These are phyloP conservation scores for Prunus davidiana DNA, from an alignment of 306 rosid species.

Conservation along the genomic window DNA sequence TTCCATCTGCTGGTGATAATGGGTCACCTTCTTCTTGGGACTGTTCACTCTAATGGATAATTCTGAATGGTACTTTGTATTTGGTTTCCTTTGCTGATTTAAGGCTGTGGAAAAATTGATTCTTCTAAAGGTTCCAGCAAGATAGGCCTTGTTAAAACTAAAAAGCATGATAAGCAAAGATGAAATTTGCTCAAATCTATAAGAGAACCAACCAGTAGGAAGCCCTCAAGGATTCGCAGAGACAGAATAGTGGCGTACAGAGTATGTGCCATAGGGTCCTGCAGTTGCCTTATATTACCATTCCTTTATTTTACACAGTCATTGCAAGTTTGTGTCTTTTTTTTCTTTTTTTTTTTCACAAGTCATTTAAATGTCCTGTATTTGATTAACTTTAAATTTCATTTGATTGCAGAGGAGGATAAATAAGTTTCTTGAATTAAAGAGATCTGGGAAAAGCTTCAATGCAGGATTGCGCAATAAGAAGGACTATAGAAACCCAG, in stretches of 20 bases:
- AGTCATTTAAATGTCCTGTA: neutral
- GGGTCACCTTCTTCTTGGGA: too few relatives aligned
- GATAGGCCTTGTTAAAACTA: neutral
- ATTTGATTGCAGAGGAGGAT: conserved; percentile 68
- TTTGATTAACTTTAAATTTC: neutral
- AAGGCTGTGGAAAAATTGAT: neutral
- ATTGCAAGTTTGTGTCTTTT: too few relatives aligned
- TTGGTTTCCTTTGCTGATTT: neutral
- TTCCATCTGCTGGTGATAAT: too few relatives aligned
- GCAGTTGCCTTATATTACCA: neutral
- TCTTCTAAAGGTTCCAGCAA: neutral
- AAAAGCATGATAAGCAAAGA: neutral
- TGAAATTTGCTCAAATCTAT: neutral
- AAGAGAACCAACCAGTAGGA: neutral
- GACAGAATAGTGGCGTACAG: neutral
- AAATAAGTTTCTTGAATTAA: conserved; percentile 78
- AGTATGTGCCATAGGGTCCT: neutral
- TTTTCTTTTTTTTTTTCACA: neutral
- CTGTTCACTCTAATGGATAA: neutral
- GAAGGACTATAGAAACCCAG: conserved; percentile 94
- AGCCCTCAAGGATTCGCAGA: neutral
- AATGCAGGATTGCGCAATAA: conserved; percentile 91
- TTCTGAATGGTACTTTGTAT: neutral
- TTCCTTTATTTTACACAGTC: neutral
- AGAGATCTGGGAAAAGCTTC: conserved; percentile 89